Conservation (phyloP, 495 filamentous ascomycete genomes). For the Penicillium dipodomyicola region DNA sequence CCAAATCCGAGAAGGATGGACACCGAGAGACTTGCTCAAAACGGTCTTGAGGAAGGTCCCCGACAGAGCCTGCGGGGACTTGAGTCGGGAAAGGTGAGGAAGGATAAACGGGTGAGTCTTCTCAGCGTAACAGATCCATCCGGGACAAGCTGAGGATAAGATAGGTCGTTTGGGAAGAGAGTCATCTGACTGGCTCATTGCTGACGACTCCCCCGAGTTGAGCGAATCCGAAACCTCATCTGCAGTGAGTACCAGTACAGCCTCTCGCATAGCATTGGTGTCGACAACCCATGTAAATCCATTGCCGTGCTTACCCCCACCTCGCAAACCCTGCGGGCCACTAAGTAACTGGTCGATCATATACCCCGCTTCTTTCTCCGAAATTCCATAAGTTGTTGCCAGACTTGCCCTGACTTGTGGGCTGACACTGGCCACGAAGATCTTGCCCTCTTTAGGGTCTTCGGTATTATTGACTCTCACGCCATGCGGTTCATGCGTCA, state of each 20-base stretch:
- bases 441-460: slow-evolving; percentile 51
- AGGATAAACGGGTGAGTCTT: slow-evolving; percentile 93
- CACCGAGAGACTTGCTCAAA: slow-evolving; percentile 64
- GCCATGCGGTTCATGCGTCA: slow-evolving; percentile 18
- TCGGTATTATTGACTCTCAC: slow-evolving; percentile 27
- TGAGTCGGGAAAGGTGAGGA: slow-evolving; percentile 84
- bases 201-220: slow-evolving; percentile 19
- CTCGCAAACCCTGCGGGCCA: slow-evolving; percentile 63
- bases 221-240: slow-evolving; percentile 64
- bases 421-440: slow-evolving; percentile 88
- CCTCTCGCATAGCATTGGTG: slow-evolving; percentile 76
- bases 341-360: slow-evolving; percentile 82
- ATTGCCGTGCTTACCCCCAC: slow-evolving; percentile 66
- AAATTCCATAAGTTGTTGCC: slow-evolving; percentile 74
- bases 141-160: slow-evolving; percentile 87
- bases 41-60: slow-evolving; percentile 87
- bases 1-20: slow-evolving; percentile 82
- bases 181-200: slow-evolving; percentile 11
- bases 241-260: slow-evolving; percentile 73
- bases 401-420: slow-evolving; percentile 86
- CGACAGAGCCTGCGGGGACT: slow-evolving; percentile 88
- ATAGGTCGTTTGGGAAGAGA: slow-evolving; percentile 64
- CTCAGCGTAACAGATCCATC: slow-evolving; percentile 98
- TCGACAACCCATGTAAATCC: slow-evolving; percentile 86
- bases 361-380: slow-evolving; percentile 66